Base-by-base conservation (phyloP, 257 asterid genomes). In the Leonotis leonurus region DNA sequence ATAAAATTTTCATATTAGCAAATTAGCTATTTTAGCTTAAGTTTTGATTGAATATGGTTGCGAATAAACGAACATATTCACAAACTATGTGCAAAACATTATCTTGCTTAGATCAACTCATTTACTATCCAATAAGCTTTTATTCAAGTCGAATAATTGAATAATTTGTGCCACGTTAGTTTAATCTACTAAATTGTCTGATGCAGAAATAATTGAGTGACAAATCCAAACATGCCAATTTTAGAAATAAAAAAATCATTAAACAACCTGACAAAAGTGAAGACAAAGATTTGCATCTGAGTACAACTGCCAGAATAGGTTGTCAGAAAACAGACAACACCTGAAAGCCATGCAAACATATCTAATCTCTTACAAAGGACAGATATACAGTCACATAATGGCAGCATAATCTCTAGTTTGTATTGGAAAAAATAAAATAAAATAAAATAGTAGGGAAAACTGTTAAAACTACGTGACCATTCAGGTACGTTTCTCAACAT, bases 401-500 rank as follows among this genome's bases (percentile, higher is more conserved):
- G 37, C 22, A 41, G 10, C 16, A n/a, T 14, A 27, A 27, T 27
- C 33, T 27, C 6, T 49, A 13, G 14, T 25, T 26, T 3, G n/a
- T n/a, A n/a, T n/a, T n/a, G n/a, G n/a, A n/a, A n/a, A n/a, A n/a
- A n/a, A n/a, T n/a, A n/a, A n/a, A n/a, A n/a, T n/a, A n/a, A n/a
- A n/a, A n/a, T n/a, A n/a, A n/a, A n/a, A n/a, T n/a, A n/a, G n/a
- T n/a, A n/a, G n/a, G n/a, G 10, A 11, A 27, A 12, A 27, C 22
- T 17, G 30, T 29, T 22, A 17, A 57, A 46, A 49, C 60, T 65
- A 55, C 35, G 49, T 56, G 50, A 57, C 69, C 27, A 56, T 60
- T 50, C 60, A 50, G 50, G 71, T 59, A 73, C 69, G 75, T 41
- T 49, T 54, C 8, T 46, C 37, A 7, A 32, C 10, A 24, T 50